phyloP scores from a whole-genome alignment of 257 asterid genomes.

The Capsicum chinense region DNA sequence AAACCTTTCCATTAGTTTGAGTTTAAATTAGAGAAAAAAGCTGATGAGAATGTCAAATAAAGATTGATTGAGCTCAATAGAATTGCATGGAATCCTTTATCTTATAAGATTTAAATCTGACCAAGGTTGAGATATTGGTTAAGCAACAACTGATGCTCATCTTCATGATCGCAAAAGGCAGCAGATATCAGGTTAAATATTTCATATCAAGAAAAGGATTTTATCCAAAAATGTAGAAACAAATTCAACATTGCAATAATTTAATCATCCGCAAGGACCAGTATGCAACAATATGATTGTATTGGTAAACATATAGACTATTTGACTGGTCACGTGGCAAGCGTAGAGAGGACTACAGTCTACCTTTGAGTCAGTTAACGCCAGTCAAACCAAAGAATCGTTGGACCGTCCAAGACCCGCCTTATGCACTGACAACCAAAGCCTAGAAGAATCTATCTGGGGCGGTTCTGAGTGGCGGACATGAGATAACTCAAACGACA shows the following conservation, averaged over 20 bases:
- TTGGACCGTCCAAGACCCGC: not conserved
- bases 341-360: not conserved
- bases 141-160: not conserved
- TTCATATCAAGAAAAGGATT: constrained; percentile 6
- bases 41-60: not conserved
- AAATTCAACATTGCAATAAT: not conserved
- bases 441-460: not conserved
- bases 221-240: constrained; percentile 5
- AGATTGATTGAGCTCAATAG: not conserved
- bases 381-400: not conserved
- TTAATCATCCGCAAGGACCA: constrained; percentile 24
- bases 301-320: not conserved
- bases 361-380: not conserved
- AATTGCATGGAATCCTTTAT: constrained; percentile 2
- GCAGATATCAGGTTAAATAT: not conserved
- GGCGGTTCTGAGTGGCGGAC: not conserved
- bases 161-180: not conserved
- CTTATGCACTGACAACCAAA: not conserved
- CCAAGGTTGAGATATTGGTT: not conserved
- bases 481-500: not conserved
- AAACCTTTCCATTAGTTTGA: not conserved
- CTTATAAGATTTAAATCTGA: not conserved
- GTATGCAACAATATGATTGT: not conserved
- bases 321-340: not conserved
- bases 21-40: not conserved